Conservation (phyloP, 441 rosid genomes). For the Syzygium malaccense region DNA sequence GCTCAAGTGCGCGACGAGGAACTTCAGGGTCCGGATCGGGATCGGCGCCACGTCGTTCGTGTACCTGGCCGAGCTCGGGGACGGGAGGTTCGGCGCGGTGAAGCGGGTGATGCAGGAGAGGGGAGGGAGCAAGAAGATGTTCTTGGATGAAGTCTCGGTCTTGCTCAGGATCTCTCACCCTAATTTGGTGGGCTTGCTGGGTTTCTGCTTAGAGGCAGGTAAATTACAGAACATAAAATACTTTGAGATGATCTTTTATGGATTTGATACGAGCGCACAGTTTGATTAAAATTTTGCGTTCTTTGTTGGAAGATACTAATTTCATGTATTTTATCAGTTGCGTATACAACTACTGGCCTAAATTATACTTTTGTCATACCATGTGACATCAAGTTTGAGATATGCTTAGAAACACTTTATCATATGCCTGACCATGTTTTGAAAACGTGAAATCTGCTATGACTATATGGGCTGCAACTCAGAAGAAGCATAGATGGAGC, state of each 20-base stretch:
- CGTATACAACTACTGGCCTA: not conserved
- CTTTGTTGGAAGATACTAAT: not conserved
- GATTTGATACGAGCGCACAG: not conserved
- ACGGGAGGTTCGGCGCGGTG: slow-evolving; percentile 30
- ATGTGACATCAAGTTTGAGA: not conserved
- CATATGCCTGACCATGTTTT: not conserved
- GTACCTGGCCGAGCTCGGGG: slow-evolving; percentile 37
- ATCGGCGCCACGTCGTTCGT: slow-evolving; percentile 37
- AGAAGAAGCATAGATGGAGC: too few relatives aligned
- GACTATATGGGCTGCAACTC: too few relatives aligned
- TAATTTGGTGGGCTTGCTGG: slow-evolving; percentile 32
- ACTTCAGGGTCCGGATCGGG: slow-evolving; percentile 28
- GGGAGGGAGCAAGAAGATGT: slow-evolving; percentile 35
- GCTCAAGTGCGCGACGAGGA: slow-evolving; percentile 24
- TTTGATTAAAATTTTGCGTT: not conserved
- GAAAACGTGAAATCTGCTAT: not conserved
- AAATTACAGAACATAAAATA: not conserved
- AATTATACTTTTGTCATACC: not conserved
- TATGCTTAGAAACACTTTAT: not conserved
- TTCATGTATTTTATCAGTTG: not conserved
- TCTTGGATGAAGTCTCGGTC: slow-evolving; percentile 41
- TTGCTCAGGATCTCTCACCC: slow-evolving; percentile 40
- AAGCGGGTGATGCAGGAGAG: slow-evolving; percentile 40
- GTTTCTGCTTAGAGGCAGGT: slow-evolving; percentile 42
- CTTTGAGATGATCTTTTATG: not conserved